phyloP scores from a whole-genome alignment of 2,329 filamentous ascomycete species.

The Dactylellina haptotyla region DNA sequence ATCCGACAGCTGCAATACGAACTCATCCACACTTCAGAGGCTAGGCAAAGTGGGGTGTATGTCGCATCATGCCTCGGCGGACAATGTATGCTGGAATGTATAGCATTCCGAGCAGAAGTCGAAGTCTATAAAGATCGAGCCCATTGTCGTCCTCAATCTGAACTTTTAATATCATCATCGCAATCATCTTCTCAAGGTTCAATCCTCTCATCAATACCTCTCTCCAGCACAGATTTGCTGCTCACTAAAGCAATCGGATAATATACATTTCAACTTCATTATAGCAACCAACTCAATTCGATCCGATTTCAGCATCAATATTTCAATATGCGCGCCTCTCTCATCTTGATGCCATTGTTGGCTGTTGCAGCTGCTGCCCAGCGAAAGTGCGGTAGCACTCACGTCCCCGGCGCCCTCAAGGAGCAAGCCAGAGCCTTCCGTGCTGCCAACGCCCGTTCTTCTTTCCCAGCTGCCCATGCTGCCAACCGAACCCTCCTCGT shows the following conservation, averaged over 20 bases:
- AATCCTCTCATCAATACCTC: conserved; percentile 19
- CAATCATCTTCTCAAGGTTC: conserved; percentile 39
- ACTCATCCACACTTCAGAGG: conserved; percentile 11
- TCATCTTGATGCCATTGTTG: conserved; percentile 52
- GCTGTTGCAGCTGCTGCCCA: conserved; percentile 40
- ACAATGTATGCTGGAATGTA: conserved; percentile 23
- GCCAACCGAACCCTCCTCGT: conserved; percentile 47
- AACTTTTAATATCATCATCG: conserved; percentile 42
- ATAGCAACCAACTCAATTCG: background rate
- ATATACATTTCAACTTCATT: conserved; percentile 17
- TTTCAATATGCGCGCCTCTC: conserved; percentile 50
- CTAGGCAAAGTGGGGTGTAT: conserved; percentile 35
- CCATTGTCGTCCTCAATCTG: conserved; percentile 41
- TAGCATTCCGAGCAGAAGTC: conserved; percentile 25
- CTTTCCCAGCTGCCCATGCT: conserved; percentile 5
- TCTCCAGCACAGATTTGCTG: conserved; percentile 21
- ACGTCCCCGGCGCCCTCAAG: conserved; percentile 45
- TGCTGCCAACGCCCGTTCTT: conserved; percentile 39
- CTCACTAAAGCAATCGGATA: conserved; percentile 8
- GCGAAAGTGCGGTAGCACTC: conserved; percentile 39
- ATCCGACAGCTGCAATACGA: conserved; percentile 47
- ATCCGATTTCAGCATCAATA: background rate
- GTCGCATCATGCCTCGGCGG: conserved; percentile 20
- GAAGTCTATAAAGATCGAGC: conserved; percentile 40
- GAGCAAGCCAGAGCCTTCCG: conserved; percentile 45